Evolutionary conservation across 1,284 basidiomycete genomes (phyloP).

Genomic region (Gymnopus androsaceus): DNA sequence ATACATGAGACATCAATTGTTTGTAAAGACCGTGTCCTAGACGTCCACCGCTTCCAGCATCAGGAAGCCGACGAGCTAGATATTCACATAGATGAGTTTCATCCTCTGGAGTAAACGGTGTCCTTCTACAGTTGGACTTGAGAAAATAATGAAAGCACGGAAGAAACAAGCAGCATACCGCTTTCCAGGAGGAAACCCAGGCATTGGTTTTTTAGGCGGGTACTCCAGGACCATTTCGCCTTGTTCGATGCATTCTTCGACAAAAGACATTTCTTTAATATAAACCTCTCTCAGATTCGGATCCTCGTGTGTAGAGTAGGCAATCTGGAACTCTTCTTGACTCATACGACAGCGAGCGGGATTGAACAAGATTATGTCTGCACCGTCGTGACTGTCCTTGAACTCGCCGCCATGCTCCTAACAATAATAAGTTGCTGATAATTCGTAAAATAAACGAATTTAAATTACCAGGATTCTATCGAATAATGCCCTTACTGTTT

Average conservation of each 20-base stretch:
- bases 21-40: conserved; percentile 4
- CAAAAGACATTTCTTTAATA: conserved; percentile 11
- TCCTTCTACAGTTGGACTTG: conserved; percentile 10
- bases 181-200: conserved; percentile 15
- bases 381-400: conserved; percentile 5
- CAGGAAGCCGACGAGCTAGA: conserved; percentile 9
- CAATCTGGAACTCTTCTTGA: not conserved
- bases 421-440: not conserved
- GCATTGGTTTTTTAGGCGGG: conserved; percentile 1
- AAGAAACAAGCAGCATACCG: not conserved
- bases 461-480: conserved; percentile 3
- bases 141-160: not conserved
- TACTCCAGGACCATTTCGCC: not conserved
- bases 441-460: not conserved
- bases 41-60: conserved; percentile 8
- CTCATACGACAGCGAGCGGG: not conserved
- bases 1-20: not conserved
- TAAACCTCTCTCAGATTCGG: conserved; percentile 6
- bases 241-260: conserved; percentile 5
- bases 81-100: conserved; percentile 12
- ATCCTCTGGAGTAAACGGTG: conserved; percentile 10
- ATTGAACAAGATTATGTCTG: conserved; percentile 11
- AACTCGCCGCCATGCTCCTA: conserved; percentile 13
- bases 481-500: not conserved
- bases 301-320: conserved; percentile 11